These are phyloP conservation scores for Talinum fruticosum DNA, from an alignment of 148 eudicot species.

Conservation along the genomic window DNA sequence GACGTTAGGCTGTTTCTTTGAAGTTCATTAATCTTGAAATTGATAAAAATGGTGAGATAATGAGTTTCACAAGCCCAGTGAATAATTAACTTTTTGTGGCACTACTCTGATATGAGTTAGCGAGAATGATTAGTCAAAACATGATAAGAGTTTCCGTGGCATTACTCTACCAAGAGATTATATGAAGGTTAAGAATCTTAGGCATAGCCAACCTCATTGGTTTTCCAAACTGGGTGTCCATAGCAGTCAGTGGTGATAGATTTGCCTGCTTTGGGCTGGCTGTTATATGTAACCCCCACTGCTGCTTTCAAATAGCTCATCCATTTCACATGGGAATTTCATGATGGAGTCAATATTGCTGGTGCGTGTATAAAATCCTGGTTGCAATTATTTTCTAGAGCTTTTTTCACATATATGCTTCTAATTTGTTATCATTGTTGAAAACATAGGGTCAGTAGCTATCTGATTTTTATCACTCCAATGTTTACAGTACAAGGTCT, in stretches of 20 bases:
- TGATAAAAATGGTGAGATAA: too few species aligned
- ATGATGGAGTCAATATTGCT: too few species aligned
- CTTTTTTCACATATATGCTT: background rate
- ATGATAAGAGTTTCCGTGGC: too few species aligned
- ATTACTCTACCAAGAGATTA: too few species aligned
- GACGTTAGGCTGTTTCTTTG: background rate
- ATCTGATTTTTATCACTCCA: background rate
- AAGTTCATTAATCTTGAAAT: background rate
- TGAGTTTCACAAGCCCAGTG: too few species aligned
- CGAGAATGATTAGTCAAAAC: too few species aligned
- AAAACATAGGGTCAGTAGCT: background rate
- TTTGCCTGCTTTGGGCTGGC: background rate
- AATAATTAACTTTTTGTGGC: too few species aligned
- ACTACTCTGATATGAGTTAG: too few species aligned
- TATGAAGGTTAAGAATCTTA: background rate
- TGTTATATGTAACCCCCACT: background rate
- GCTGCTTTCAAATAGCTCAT: background rate
- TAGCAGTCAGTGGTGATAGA: background rate
- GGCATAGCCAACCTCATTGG: background rate
- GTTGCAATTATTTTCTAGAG: background rate
- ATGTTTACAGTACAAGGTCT: background rate
- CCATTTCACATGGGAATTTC: background rate
- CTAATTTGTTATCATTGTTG: background rate
- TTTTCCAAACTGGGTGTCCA: background rate
- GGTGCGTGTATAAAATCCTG: background rate